Evolutionary conservation across 2,329 filamentous ascomycete species (phyloP).

Genomic region (Arthrobotrys entomopaga): DNA sequence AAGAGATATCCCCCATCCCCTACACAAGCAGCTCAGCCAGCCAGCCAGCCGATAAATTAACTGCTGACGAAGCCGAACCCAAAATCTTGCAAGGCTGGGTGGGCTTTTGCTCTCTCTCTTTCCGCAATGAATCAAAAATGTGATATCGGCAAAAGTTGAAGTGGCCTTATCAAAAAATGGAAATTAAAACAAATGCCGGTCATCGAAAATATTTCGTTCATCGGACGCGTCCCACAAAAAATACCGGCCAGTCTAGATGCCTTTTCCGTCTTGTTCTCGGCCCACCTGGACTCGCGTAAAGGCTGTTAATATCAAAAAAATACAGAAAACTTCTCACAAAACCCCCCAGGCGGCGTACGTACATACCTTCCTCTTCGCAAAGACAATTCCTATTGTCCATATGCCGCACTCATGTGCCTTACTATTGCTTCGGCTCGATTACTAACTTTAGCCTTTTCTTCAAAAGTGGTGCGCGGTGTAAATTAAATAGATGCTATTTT

Average conservation of each 20-base stretch:
- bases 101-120: slow-evolving; percentile 16
- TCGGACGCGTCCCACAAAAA: neutral
- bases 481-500: slow-evolving; percentile 30
- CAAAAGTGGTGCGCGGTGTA: slow-evolving; percentile 5
- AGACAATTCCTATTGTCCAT: neutral
- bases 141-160: slow-evolving; percentile 42
- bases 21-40: too few relatives aligned
- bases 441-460: too few relatives aligned
- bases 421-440: slow-evolving; percentile 23
- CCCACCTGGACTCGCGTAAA: slow-evolving; percentile 30
- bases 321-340: too few relatives aligned
- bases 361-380: slow-evolving; percentile 21
- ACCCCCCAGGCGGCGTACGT: too few relatives aligned
- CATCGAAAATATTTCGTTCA: slow-evolving; percentile 9
- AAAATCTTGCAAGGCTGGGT: neutral
- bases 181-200: slow-evolving; percentile 3
- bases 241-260: slow-evolving; percentile 13
- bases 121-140: slow-evolving; percentile 32
- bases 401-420: slow-evolving; percentile 1
- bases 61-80: neutral
- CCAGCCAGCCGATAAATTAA: slow-evolving; percentile 10
- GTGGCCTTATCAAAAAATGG: slow-evolving; percentile 8
- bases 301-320: too few relatives aligned
- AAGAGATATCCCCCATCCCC: slow-evolving; percentile 2
- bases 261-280: slow-evolving; percentile 27